A percentile compares a stretch with the other conserved stretches of the same genome.
phyloP scores from a whole-genome alignment of 805 yeast species.

The Yarrowia sp. region DNA sequence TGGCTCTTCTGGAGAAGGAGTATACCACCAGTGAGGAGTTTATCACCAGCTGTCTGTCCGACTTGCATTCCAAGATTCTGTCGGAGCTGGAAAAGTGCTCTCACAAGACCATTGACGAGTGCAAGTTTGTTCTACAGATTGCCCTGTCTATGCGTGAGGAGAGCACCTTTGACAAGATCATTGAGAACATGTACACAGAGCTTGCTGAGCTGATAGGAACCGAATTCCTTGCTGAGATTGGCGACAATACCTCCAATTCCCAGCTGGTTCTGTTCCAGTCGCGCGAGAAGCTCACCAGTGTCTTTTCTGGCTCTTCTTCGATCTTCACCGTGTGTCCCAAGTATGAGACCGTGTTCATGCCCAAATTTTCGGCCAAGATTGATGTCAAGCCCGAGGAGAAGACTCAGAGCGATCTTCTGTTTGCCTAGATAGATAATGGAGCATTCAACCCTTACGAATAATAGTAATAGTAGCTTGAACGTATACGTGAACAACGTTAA shows the following conservation, averaged over 20 bases:
- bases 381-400: constrained; percentile 2
- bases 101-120: constrained; percentile 9
- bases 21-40: constrained; percentile 16
- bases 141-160: constrained; percentile 18
- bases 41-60: constrained; percentile 14
- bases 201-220: constrained; percentile 11
- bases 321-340: constrained; percentile 5
- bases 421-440: too few species aligned
- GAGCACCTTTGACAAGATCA: not conserved
- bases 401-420: constrained; percentile 21
- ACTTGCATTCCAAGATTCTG: constrained; percentile 12
- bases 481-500: too few species aligned
- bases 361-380: constrained; percentile 1
- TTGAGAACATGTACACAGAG: constrained; percentile 12
- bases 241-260: constrained; percentile 2
- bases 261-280: constrained; percentile 21
- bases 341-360: constrained; percentile 20
- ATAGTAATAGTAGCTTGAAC: too few species aligned
- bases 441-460: too few species aligned
- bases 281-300: constrained; percentile 1
- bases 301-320: constrained; percentile 21
- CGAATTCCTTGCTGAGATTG: not conserved
- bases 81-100: constrained; percentile 3
- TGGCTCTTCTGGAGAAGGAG: constrained; percentile 22
- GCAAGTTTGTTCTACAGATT: constrained; percentile 31